These are phyloP conservation scores for Podaxis rugospora DNA, from an alignment of 768 basidiomycete species.

Conservation along the genomic window DNA sequence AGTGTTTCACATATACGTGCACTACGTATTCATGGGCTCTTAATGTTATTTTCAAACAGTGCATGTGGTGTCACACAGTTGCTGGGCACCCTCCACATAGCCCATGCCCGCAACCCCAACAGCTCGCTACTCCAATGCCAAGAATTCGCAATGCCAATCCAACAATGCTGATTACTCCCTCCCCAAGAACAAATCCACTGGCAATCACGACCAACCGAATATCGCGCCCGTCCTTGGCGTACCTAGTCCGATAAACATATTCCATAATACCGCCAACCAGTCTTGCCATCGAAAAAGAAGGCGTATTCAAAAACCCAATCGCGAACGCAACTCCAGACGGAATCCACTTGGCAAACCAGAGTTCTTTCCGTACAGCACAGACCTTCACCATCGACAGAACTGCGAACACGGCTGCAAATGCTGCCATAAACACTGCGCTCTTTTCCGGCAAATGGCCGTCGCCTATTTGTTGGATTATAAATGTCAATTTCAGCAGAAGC, in stretches of 20 bases:
- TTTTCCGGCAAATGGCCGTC: conserved; percentile 80
- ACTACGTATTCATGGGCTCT: no score
- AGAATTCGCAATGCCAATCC: conserved; percentile 69
- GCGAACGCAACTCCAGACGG: conserved; percentile 95
- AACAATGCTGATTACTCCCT: conserved; percentile 85
- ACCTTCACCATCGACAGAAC: conserved; percentile 64
- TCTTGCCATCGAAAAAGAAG: conserved; percentile 89
- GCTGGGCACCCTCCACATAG: conserved; percentile 66
- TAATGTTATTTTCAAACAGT: background rate
- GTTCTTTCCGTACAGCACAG: conserved; percentile 42
- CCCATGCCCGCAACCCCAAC: conserved; percentile 81
- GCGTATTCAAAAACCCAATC: conserved; percentile 93
- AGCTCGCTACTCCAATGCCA: conserved; percentile 74
- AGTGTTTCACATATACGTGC: background rate
- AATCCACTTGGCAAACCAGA: conserved; percentile 68
- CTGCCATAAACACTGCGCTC: conserved; percentile 71
- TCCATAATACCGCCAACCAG: conserved; percentile 85
- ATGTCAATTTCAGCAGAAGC: conserved; percentile 19
- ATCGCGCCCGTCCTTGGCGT: conserved; percentile 49
- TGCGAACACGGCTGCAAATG: conserved; percentile 71
- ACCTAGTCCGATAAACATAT: conserved; percentile 54
- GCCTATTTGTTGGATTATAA: conserved; percentile 37
- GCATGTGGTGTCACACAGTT: conserved; percentile 13
- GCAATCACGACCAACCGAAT: conserved; percentile 84
- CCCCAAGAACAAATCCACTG: conserved; percentile 93